These are phyloP conservation scores for Ceratocystis diversiconidia DNA, from an alignment of 2,329 filamentous ascomycete genomes.

Conservation along the genomic window DNA sequence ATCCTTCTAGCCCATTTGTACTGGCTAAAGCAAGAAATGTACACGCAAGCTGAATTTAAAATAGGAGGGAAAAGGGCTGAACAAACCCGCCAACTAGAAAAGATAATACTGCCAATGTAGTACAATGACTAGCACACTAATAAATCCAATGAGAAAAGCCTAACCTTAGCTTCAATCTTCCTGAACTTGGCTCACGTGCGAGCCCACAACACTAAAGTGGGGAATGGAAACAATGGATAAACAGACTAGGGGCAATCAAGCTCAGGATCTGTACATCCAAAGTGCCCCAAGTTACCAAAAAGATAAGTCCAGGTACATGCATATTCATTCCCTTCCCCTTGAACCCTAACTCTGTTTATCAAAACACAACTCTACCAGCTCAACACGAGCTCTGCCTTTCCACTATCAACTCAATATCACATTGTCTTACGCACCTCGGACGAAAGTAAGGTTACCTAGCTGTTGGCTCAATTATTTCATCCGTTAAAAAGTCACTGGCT, in stretches of 20 bases:
- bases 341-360: neutral
- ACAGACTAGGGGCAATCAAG: neutral
- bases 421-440: neutral
- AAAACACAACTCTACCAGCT: neutral
- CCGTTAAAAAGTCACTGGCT: neutral
- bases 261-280: neutral
- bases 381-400: too few species aligned
- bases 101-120: neutral
- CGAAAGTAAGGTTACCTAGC: neutral
- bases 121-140: neutral
- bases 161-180: neutral
- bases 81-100: neutral
- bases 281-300: neutral
- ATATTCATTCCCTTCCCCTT: neutral
- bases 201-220: neutral
- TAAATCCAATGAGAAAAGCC: neutral
- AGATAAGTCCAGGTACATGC: neutral
- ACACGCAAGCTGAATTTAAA: neutral
- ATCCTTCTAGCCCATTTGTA: neutral
- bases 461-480: neutral
- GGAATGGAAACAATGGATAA: neutral
- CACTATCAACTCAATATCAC: neutral
- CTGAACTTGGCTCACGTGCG: neutral
- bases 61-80: neutral
- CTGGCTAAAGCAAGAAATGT: neutral